Base-by-base conservation (phyloP, 2,329 filamentous ascomycete genomes). In the Atkinsonella texensis region DNA sequence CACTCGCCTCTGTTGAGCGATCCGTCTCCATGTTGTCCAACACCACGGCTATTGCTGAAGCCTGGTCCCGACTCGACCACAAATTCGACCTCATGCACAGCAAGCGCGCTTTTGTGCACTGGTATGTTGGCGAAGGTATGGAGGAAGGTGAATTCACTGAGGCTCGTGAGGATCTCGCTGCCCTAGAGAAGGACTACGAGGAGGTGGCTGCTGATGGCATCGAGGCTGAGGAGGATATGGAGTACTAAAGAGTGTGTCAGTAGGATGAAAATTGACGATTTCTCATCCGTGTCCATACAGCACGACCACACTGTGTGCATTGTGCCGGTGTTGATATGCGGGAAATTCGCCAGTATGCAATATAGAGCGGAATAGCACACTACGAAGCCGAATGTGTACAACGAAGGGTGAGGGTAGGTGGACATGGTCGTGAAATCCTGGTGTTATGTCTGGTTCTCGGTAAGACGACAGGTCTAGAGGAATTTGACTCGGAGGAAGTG, bases 121-220 rank as follows among this genome's bases (percentile, higher is more conserved):
- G 83, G 83, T 87, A 87, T 59, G 87, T 93, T 50, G 87, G 87
- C 58, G 87, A 93, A 73, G 87, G 87, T 72, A 93, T 93, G 87
- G 87, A 93, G 74, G 87, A 93, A 69, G 87, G 87, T 62, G 87
- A 93, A 70, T 93, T 93, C 74, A 86, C 83, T 56, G 87, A 93
- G 71, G 87, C 87, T 55, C 84, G 87, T 60, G 87, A 93, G 74
- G 87, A 93, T 67, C 75, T 93, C 55, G 87, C 87, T 56, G 87
- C 87, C 46, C 75, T 93, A 35, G 87, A 91, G 76, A 87, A 85
- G 74, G 87, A 91, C 63, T 91, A 91, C 66, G 86, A 89, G 70
- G 87, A 90, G 76, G 86, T 90, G 60, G 86, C 85, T 55, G 79
- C 75, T 65, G 86, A 90, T 69, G 87, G 84, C 58, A 71, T 74